Evolutionary conservation across 495 filamentous ascomycete genomes (phyloP), one percentile per base, ranked within the genome.

Genomic region (Acidomyces sp.): DNA sequence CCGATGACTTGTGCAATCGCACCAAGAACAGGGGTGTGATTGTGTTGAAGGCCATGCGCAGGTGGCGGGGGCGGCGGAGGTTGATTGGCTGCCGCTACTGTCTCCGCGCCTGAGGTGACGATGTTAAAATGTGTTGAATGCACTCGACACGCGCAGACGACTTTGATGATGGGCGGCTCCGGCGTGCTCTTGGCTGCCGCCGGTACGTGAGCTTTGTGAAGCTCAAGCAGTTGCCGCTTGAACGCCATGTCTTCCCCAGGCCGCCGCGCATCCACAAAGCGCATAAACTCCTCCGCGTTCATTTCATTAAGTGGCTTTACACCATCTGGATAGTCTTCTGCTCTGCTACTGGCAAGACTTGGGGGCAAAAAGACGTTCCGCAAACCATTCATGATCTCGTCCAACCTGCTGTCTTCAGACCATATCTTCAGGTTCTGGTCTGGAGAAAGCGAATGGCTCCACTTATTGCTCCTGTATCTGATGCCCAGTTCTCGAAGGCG

Each of bases 401-500:
- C 27, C 17, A 54, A 43, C 31, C 33, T 45, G 28, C 29, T 36
- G 31, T 54, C 51, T 1, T 42, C 32, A 16, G 10, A 15, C 45
- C 50, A 53, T 12, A 23, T 28, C 19, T 41, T 42, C 1, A 54
- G 20, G 24, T 50, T 54, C 24, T 19, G 22, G 6, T 46, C 46
- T 9, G 34, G 19, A 12, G 41, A 12, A 15, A 17, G 26, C n/a
- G 17, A 11, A 29, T 49, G 46, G 16, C 44, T 39, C 51, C 51
- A 54, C 13, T 34, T 27, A 22, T 34, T 49, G 40, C 44, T 49
- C 24, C 56, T 40, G 34, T 51, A 48, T 25, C 57, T 51, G 7
- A 63, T 54, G 40, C 46, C 46, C 26, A 63, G 48, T 22, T 45
- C 48, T 37, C 47, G 44, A 25, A 63, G 49, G 6, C 34, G 31